Conservation (phyloP, 2,329 filamentous ascomycete genomes). For the Gnomoniopsis smithogilvyi region DNA sequence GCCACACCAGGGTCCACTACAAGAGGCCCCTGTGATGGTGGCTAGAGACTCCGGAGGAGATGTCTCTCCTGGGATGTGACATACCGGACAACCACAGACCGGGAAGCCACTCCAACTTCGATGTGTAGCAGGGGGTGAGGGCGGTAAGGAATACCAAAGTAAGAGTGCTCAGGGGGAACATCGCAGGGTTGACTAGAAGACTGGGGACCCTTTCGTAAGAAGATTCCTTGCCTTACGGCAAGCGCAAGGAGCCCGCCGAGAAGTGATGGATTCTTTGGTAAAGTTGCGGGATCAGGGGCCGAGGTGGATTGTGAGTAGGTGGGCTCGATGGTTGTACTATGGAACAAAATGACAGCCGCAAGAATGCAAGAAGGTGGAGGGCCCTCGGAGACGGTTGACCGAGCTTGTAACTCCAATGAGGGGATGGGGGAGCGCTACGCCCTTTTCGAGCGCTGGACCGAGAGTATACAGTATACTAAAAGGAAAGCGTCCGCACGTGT, state of each 20-base stretch:
- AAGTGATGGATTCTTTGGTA: neutral
- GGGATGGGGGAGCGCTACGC: conserved; percentile 12
- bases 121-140: conserved; percentile 8
- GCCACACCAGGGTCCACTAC: neutral
- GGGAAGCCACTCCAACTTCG: conserved; percentile 12
- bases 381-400: conserved; percentile 10
- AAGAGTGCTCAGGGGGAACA: conserved; percentile 1
- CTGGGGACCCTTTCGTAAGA: neutral
- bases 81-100: conserved; percentile 14
- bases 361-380: conserved; percentile 9
- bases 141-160: neutral
- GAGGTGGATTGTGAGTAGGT: neutral
- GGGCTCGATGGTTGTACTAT: neutral
- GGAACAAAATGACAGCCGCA: neutral
- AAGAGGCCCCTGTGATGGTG: conserved; percentile 9
- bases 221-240: conserved; percentile 6
- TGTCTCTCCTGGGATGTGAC: conserved; percentile 15
- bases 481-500: neutral
- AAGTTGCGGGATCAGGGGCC: neutral
- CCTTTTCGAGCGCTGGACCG: conserved; percentile 14
- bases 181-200: conserved; percentile 5
- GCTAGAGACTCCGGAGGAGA: conserved; percentile 11
- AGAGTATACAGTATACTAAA: neutral
- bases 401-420: conserved; percentile 10
- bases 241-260: neutral